These are phyloP conservation scores for Dalbergia oliveri DNA, from an alignment of 306 rosid species.

Conservation along the genomic window DNA sequence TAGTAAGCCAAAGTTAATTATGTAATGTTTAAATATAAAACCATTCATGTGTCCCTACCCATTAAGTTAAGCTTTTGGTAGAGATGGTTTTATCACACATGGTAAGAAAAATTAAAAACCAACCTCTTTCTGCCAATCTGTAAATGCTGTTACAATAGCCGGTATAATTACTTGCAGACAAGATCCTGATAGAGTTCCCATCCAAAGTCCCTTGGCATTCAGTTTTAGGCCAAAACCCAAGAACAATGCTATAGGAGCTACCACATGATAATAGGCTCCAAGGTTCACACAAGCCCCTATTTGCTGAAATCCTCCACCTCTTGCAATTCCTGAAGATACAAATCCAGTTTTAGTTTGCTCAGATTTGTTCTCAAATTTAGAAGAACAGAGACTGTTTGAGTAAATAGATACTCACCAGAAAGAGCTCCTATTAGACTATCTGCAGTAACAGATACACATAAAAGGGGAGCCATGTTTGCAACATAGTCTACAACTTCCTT, in stretches of 20 bases:
- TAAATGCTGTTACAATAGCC: conserved; percentile 38
- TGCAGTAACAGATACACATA: conserved; percentile 52
- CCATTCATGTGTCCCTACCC: too few relatives aligned
- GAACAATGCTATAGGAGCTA: conserved; percentile 43
- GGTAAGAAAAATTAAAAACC: not conserved
- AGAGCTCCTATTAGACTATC: conserved; percentile 55
- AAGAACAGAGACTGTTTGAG: not conserved
- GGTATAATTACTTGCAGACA: conserved; percentile 38
- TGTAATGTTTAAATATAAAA: too few relatives aligned
- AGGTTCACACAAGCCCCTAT: conserved; percentile 57
- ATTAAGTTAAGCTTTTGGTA: too few relatives aligned
- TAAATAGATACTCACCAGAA: conserved; percentile 47
- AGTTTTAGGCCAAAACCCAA: conserved; percentile 49
- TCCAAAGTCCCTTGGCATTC: conserved; percentile 56
- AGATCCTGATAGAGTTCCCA: conserved; percentile 54
- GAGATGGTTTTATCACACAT: too few relatives aligned
- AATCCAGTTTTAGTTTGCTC: not conserved
- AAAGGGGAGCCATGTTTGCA: conserved; percentile 60
- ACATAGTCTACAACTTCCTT: conserved; percentile 57
- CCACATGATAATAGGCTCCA: conserved; percentile 57
- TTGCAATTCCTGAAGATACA: conserved; percentile 48
- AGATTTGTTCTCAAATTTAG: not conserved
- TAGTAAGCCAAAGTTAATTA: not conserved
- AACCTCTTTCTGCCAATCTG: conserved; percentile 59
- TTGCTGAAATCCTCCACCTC: conserved; percentile 59